Evolutionary conservation across 495 filamentous ascomycete genomes (phyloP), one percentile per base, ranked within the genome.

Genomic region (Sordaria brevicollis): DNA sequence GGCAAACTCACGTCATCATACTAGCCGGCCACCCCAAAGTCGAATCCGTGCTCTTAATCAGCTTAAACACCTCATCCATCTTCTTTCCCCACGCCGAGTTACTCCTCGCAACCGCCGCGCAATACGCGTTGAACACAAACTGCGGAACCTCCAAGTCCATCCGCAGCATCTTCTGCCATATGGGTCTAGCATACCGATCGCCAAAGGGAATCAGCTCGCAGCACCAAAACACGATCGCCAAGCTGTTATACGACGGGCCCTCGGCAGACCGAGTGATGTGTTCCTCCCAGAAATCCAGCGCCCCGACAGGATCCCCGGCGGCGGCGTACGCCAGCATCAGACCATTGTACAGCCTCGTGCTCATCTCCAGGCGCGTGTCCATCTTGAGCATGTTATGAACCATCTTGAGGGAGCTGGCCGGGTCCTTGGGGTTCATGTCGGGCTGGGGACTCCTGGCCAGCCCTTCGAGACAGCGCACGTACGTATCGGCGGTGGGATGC

Each of bases 311-410:
- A 66, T 88, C 82, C 1, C 85, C 91, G 76, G 89, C 91, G 1
- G 86, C 84, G 2, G 85, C 85, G 75, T 96, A 94, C 0, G 90
- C 95, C 33, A 94, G 82, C 91, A 99, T 97, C 33, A 99, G 81
- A 0, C 89, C 86, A 73, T 97, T 97, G 66, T 88, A 83, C 1
- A 98, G 77, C 65, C 81, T 81, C 2, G 94, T 97, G 76, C 88
- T 89, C 17, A 90, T 83, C 69, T 95, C 89, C 38, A 98, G 83
- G 54, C 87, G 84, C 9, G 88, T 81, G 79, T 98, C 95, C 71
- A 98, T 88, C 79, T 96, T 97, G 65, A 97, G 83, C 87, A 96
- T 93, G 74, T 97, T 97, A 76, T 96, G 91, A 17, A 96, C 85
- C 39, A 89, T 85, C 69, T 88, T 84, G 36, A 97, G 80, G 41